Evolutionary conservation across 352 stramenopile genomes (phyloP), one percentile per base, ranked within the genome.

Genomic region (Globisporangium heterothallicum): DNA sequence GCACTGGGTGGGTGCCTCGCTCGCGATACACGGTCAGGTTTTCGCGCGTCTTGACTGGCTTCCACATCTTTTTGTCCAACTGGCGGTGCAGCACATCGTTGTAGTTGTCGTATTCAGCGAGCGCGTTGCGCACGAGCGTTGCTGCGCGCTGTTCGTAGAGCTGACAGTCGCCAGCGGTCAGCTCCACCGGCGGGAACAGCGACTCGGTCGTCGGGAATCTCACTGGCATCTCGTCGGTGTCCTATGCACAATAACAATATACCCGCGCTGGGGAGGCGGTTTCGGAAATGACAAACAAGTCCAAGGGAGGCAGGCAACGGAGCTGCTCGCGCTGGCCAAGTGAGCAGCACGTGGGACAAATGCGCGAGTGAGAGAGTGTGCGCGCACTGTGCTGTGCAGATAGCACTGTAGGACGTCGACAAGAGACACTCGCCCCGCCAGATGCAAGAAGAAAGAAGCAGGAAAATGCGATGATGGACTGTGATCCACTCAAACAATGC

Each of bases 91-190:
- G 51, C 25, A 36, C 35, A 10, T 53, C 50, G 10, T 27, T 54
- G 35, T 74, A 56, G 2, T 34, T 29, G 42, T 74, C 63, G 36
- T 70, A 67, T 36, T 72, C 59, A 26, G 56, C 45, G 14, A 74
- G 47, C 4, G 66, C 60, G n/a, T 67, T 59, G 41, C 57, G 44
- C 13, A 72, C 38, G 38, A 74, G 66, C 6, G 59, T 56, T 29
- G 61, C 26, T 0, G 63, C 64, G 30, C 69, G 66, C 43, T 54
- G 48, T 16, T 74, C 66, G 43, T 72, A 64, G 44, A 57, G 42
- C n/a, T 58, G 50, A 40, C 59, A 63, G 38, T 74, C 63, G 12
- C 34, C 56, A 21, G 63, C 56, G 32, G 59, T 61, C 52, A 74
- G 59, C 18, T 30, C 56, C 26, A 74, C 45, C 12, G 47, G 62